These are phyloP conservation scores for Colletotrichum sansevieriae DNA, from an alignment of 2,329 filamentous ascomycete genomes.

Conservation along the genomic window DNA sequence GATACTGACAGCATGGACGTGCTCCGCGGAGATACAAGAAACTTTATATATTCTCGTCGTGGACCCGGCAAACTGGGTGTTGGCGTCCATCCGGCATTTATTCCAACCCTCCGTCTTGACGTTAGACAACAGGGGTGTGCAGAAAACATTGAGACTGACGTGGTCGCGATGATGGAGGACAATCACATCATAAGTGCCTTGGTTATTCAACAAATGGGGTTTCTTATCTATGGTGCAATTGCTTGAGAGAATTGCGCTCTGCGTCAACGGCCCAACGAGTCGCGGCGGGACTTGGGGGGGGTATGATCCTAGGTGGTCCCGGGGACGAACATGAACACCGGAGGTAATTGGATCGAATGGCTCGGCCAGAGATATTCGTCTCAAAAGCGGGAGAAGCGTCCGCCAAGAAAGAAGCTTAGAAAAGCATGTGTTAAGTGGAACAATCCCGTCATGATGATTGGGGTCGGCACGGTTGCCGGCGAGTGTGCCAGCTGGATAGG, in stretches of 20 bases:
- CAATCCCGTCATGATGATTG: conserved; percentile 18
- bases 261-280: conserved; percentile 11
- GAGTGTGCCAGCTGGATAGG: neutral
- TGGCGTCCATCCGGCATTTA: neutral
- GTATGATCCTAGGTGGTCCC: conserved; percentile 32
- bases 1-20: neutral
- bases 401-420: conserved; percentile 9
- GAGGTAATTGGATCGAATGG: neutral
- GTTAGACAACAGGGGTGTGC: conserved; percentile 3
- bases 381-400: neutral
- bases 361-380: neutral
- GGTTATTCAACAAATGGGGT: conserved; percentile 12
- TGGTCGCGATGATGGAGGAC: conserved; percentile 30
- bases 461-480: neutral
- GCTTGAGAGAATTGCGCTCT: conserved; percentile 30
- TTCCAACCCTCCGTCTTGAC: conserved; percentile 4
- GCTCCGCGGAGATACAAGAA: conserved; percentile 37
- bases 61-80: conserved; percentile 25
- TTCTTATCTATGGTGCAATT: conserved; percentile 43
- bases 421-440: neutral
- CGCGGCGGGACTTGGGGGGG: conserved; percentile 13
- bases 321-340: neutral
- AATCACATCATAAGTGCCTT: conserved; percentile 33
- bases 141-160: neutral
- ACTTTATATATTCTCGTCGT: conserved; percentile 32